Evolutionary conservation across 2,329 filamentous ascomycete species (phyloP).

Genomic region (Fusarium sp.): DNA sequence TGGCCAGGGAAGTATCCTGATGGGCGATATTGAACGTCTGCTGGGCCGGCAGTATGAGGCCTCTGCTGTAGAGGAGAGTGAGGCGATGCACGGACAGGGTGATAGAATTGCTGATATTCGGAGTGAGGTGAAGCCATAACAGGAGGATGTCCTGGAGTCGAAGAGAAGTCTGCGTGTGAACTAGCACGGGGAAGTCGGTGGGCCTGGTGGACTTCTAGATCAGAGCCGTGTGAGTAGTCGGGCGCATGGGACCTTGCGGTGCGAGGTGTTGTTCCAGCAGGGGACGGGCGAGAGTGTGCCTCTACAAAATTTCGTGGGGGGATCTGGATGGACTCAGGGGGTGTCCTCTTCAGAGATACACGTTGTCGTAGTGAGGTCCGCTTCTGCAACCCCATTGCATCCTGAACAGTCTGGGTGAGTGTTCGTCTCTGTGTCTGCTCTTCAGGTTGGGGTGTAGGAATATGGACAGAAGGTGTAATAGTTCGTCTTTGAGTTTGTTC

Average conservation of each 20-base stretch:
- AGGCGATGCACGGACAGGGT: conserved; percentile 73
- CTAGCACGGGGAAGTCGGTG: conserved; percentile 54
- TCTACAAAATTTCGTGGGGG: conserved; percentile 56
- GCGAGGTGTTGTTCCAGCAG: conserved; percentile 53
- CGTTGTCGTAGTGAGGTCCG: conserved; percentile 67
- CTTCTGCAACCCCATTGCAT: conserved; percentile 50
- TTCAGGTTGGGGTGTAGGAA: conserved; percentile 36
- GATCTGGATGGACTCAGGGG: conserved; percentile 69
- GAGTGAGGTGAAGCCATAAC: conserved; percentile 54
- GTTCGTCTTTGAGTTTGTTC: conserved; percentile 32
- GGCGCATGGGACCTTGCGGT: conserved; percentile 51
- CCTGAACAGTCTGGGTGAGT: conserved; percentile 38
- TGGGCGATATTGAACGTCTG: conserved; percentile 48
- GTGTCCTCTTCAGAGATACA: conserved; percentile 67
- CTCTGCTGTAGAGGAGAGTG: conserved; percentile 74
- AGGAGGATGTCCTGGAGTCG: conserved; percentile 43
- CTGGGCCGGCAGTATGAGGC: conserved; percentile 66
- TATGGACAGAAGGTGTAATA: conserved; percentile 32
- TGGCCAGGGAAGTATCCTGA: conserved; percentile 57
- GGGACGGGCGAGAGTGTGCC: conserved; percentile 49
- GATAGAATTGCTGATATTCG: conserved; percentile 68
- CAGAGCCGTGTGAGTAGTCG: conserved; percentile 66
- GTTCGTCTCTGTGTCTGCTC: conserved; percentile 33
- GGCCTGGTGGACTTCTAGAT: conserved; percentile 58
- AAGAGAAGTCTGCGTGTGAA: conserved; percentile 51